phyloP scores from a whole-genome alignment of 331 rosid genomes.

The Acacia pycnantha region DNA sequence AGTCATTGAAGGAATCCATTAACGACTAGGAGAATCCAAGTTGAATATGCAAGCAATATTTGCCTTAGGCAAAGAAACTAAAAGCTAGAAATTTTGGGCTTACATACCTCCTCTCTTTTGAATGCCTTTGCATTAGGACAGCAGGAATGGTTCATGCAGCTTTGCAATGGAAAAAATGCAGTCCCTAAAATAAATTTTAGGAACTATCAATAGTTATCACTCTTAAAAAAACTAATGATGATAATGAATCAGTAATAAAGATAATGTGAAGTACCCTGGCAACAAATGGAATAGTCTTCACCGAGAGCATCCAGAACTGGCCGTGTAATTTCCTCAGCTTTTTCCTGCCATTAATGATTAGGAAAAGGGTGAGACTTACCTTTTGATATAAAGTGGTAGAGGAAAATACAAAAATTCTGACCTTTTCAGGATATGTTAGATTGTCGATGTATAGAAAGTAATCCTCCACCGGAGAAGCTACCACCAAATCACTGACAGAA shows the following conservation, averaged over 20 bases:
- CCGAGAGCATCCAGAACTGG: slow-evolving; percentile 87
- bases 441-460: slow-evolving; percentile 80
- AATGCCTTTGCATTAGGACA: slow-evolving; percentile 92
- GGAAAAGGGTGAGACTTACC: slow-evolving; percentile 7
- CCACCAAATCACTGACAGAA: slow-evolving; percentile 89
- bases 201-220: background rate
- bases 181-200: slow-evolving; percentile 53
- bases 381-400: slow-evolving; percentile 14
- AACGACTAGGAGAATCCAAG: background rate
- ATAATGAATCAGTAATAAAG: background rate
- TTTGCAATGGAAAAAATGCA: slow-evolving; percentile 87
- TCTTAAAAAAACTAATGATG: background rate
- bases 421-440: slow-evolving; percentile 66
- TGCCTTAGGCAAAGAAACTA: slow-evolving; percentile 2
- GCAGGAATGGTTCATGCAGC: slow-evolving; percentile 96
- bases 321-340: slow-evolving; percentile 65
- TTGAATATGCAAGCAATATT: background rate
- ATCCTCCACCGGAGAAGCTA: slow-evolving; percentile 94
- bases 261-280: slow-evolving; percentile 62
- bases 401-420: slow-evolving; percentile 32
- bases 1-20: background rate
- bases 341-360: slow-evolving; percentile 56
- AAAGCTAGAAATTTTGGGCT: slow-evolving; percentile 2
- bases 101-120: slow-evolving; percentile 89
- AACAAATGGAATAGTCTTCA: slow-evolving; percentile 79